These are phyloP conservation scores for Naganishia friedmannii DNA, from an alignment of 768 basidiomycete genomes.

Conservation along the genomic window DNA sequence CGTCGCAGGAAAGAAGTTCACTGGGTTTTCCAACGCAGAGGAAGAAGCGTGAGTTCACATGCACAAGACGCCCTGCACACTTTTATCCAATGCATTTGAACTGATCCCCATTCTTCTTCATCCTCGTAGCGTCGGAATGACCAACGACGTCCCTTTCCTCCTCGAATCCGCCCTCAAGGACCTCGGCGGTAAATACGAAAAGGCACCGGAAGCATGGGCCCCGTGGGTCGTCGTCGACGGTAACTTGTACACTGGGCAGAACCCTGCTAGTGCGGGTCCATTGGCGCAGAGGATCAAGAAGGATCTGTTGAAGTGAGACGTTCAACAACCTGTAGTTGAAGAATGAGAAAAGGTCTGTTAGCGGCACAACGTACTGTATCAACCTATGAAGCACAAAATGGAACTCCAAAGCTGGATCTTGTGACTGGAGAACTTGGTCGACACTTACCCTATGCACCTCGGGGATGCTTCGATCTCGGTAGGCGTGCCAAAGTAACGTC, in stretches of 20 bases:
- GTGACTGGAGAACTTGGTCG: no score
- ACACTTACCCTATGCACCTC: no score
- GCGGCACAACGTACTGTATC: background rate
- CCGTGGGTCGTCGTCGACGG: conserved; percentile 54
- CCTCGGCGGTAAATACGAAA: conserved; percentile 57
- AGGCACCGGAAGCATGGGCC: conserved; percentile 60
- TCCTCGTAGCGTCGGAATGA: conserved; percentile 12
- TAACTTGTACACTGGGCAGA: conserved; percentile 62
- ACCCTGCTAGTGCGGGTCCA: conserved; percentile 64
- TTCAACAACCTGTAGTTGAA: background rate
- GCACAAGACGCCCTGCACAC: no score
- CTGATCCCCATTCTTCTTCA: conserved; percentile 34
- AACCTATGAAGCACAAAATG: background rate
- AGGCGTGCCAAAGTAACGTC: no score
- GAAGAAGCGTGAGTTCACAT: conserved; percentile 56
- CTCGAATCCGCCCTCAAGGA: conserved; percentile 51
- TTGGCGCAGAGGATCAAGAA: conserved; percentile 63
- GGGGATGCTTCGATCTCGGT: no score
- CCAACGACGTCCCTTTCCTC: conserved; percentile 65
- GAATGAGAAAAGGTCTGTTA: background rate
- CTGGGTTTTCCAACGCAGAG: conserved; percentile 71
- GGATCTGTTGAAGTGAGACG: conserved; percentile 50
- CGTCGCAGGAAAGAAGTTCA: conserved; percentile 61
- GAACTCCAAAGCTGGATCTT: no score
- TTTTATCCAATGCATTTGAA: conserved; percentile 33